These are phyloP conservation scores for Paulownia fortunei DNA, from an alignment of 257 asterid species.

Conservation along the genomic window DNA sequence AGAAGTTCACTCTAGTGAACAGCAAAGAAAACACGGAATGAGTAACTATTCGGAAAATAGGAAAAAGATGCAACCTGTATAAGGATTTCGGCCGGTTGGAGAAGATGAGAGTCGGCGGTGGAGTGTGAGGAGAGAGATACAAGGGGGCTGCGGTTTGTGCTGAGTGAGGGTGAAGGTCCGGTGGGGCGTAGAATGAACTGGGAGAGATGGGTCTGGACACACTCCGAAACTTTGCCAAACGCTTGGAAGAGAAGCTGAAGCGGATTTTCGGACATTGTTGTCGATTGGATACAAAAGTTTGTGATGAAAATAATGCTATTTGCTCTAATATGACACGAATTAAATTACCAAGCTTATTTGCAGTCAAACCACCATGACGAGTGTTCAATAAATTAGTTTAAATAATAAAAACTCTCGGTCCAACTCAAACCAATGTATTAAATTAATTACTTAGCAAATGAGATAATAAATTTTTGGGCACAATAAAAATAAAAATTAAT, in stretches of 20 bases:
- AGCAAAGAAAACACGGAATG: neutral
- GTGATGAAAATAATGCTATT: neutral
- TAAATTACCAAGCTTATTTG: too few relatives aligned
- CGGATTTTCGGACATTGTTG: conserved; percentile 70
- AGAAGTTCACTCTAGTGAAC: neutral
- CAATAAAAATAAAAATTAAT: too few relatives aligned
- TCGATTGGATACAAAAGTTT: conserved; percentile 13
- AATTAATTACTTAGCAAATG: too few relatives aligned
- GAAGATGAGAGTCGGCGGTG: conserved; percentile 24
- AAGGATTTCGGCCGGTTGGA: conserved; percentile 40
- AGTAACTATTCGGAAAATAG: neutral
- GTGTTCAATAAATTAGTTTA: too few relatives aligned
- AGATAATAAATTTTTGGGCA: too few relatives aligned
- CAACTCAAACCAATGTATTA: too few relatives aligned
- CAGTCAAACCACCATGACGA: too few relatives aligned
- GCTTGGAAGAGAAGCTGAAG: conserved; percentile 58
- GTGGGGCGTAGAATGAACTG: conserved; percentile 40
- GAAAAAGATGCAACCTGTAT: conserved; percentile 45
- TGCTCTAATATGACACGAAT: too few relatives aligned
- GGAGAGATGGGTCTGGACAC: conserved; percentile 64
- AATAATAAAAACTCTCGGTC: too few relatives aligned
- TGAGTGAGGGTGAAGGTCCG: conserved; percentile 29
- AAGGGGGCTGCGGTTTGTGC: conserved; percentile 23
- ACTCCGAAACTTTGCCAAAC: conserved; percentile 46
- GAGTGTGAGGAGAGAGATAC: conserved; percentile 32